phyloP scores from a whole-genome alignment of 257 asterid species.

The Nemophila menziesii region DNA sequence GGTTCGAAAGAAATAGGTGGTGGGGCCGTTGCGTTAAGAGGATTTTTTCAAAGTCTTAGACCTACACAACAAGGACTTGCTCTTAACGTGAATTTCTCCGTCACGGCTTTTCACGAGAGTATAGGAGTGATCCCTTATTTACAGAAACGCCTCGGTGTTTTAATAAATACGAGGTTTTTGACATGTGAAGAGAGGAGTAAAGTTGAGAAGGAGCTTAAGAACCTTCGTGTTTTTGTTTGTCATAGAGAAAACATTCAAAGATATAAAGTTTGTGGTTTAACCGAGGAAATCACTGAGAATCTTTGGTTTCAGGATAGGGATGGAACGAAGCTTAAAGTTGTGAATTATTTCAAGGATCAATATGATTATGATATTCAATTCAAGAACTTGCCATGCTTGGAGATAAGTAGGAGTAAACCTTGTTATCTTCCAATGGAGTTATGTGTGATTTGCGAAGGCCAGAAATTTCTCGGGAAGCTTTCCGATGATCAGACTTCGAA shows the following conservation, averaged over 20 bases:
- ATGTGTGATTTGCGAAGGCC: slow-evolving; percentile 94
- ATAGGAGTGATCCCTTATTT: slow-evolving; percentile 75
- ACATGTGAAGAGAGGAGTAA: slow-evolving; percentile 47
- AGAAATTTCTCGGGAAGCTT: slow-evolving; percentile 88
- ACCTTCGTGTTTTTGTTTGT: slow-evolving; percentile 74
- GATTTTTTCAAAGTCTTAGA: slow-evolving; percentile 88
- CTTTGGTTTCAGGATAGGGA: slow-evolving; percentile 74
- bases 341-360: slow-evolving; percentile 71
- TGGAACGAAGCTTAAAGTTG: slow-evolving; percentile 42
- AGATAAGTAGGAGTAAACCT: slow-evolving; percentile 74
- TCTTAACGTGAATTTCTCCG: slow-evolving; percentile 80
- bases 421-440: slow-evolving; percentile 96
- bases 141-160: slow-evolving; percentile 54
- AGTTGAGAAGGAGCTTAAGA: slow-evolving; percentile 65
- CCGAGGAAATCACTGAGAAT: slow-evolving; percentile 51
- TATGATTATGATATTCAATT: slow-evolving; percentile 61
- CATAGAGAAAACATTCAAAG: slow-evolving; percentile 81
- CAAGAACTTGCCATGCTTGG: slow-evolving; percentile 76
- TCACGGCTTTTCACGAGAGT: slow-evolving; percentile 90
- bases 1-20: slow-evolving; percentile 78
- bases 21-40: slow-evolving; percentile 74
- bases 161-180: slow-evolving; percentile 35
- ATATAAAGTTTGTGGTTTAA: slow-evolving; percentile 60
- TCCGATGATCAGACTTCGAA: slow-evolving; percentile 87
- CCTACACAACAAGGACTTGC: slow-evolving; percentile 94